Evolutionary conservation across 2,329 filamentous ascomycete genomes (phyloP), one percentile per base, ranked within the genome.

Genomic region (Simplicillium aogashimaense): DNA sequence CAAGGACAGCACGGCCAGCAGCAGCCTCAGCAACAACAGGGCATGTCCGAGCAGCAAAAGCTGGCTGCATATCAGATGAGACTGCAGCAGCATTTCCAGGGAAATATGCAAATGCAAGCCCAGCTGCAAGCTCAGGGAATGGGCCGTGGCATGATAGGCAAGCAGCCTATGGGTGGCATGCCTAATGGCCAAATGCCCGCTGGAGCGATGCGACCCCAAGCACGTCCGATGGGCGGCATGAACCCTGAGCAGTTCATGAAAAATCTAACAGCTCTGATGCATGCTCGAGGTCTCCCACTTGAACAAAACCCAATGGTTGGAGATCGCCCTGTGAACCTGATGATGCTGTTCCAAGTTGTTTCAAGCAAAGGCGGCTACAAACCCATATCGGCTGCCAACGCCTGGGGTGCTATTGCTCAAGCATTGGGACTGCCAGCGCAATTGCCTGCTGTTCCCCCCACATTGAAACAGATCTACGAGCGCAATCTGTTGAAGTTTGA

Each of bases 31-130:
- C 55, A 56, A 31, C 53, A 53, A 2, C 50, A 46, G 44, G 33
- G 47, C 14, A 51, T 61, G 43, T 50, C 84, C 46, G 82, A 86
- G 32, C 81, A 86, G 53, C 80, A 87, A 47, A 83, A 87, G 52
- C 74, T 87, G 58, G 71, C 78, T 42, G 64, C 82, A 37, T 90
- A 94, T 53, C 86, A 94, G 50, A 84, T 94, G 77, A 83, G 86
- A 45, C 62, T 94, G 39, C 85, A 94, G 52, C 78, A 83, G 42
- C 85, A 89, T 52, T 72, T 83, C 32, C 78, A 84, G 45, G 60
- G 60, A 9, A 70, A 67, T 30, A 68, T 73, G 54, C 67, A 71
- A 38, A 67, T 67, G 57, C 59, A 60, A 40, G 62, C 64, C 12
- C 72, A 76, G 43, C 68, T 79, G 65, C 74, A 75, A 47, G 49